Percentiles rank a stretch among this genome's conserved stretches.
Conservation (phyloP, 192 early-diverging fungal species). For the Glomus cerebriforme region DNA sequence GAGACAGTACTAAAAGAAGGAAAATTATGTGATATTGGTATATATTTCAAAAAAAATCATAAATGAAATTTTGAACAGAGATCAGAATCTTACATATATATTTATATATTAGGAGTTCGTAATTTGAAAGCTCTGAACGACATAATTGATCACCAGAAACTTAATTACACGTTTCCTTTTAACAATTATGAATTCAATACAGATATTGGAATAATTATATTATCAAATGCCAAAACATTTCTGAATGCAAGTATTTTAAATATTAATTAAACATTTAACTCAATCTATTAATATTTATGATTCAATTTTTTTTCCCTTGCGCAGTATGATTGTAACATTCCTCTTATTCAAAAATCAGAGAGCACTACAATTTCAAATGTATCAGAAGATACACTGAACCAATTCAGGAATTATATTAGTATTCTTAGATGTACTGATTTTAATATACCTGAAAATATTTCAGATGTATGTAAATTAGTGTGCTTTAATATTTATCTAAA, state of each 20-base stretch:
- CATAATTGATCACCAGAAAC: constrained; percentile 60
- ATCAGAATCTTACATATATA: not conserved
- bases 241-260: constrained; percentile 52
- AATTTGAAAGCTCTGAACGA: constrained; percentile 70
- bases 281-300: constrained; percentile 1
- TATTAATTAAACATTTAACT: not conserved
- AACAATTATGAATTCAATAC: constrained; percentile 69
- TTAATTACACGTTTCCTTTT: constrained; percentile 72
- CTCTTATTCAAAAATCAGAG: constrained; percentile 41
- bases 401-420: constrained; percentile 64
- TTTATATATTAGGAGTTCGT: constrained; percentile 50
- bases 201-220: constrained; percentile 61
- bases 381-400: constrained; percentile 48
- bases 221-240: constrained; percentile 71
- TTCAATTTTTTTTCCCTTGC: constrained; percentile 29
- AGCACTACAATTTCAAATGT: constrained; percentile 36
- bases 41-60: not conserved
- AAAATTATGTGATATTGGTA: constrained; percentile 63
- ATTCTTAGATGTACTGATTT: constrained; percentile 53
- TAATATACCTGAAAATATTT: constrained; percentile 61
- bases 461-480: constrained; percentile 44
- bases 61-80: not conserved
- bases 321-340: constrained; percentile 55
- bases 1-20: constrained; percentile 74
- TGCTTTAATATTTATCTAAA: not conserved